Conservation (phyloP, 2,329 filamentous ascomycete species). For the Colletotrichum neosansevieriae region DNA sequence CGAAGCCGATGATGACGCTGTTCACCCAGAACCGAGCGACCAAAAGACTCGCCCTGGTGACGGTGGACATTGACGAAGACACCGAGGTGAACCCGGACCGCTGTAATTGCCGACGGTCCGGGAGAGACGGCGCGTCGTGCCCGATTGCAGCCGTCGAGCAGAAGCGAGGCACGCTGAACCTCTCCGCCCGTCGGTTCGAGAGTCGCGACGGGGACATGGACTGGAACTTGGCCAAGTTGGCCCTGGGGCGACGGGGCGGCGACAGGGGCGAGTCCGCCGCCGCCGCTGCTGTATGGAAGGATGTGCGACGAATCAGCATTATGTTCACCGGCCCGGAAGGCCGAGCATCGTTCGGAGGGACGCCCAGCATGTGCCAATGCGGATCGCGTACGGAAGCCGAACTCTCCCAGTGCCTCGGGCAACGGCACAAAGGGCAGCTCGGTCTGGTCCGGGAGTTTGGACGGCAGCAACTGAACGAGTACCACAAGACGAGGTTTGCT, state of each 20-base stretch:
- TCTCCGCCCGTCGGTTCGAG: slow-evolving; percentile 48
- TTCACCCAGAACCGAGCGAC: slow-evolving; percentile 46
- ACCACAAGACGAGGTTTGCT: slow-evolving; percentile 28
- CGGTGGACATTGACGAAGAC: slow-evolving; percentile 49
- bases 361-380: slow-evolving; percentile 46
- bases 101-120: slow-evolving; percentile 50
- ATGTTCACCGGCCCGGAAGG: slow-evolving; percentile 43
- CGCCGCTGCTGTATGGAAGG: slow-evolving; percentile 42
- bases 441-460: slow-evolving; percentile 48
- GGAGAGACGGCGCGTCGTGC: slow-evolving; percentile 43
- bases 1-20: slow-evolving; percentile 51
- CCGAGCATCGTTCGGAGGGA: slow-evolving; percentile 46
- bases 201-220: slow-evolving; percentile 36
- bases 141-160: slow-evolving; percentile 43
- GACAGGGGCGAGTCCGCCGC: slow-evolving; percentile 24
- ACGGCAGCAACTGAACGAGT: slow-evolving; percentile 43
- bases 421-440: slow-evolving; percentile 46
- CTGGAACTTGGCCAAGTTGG: slow-evolving; percentile 49
- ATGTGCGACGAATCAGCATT: slow-evolving; percentile 49
- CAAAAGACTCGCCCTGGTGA: slow-evolving; percentile 46
- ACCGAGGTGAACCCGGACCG: slow-evolving; percentile 50
- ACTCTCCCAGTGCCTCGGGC: slow-evolving; percentile 44
- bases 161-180: slow-evolving; percentile 43
- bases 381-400: slow-evolving; percentile 43
- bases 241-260: slow-evolving; percentile 40